A percentile compares a stretch with the other conserved stretches of the same genome.
Evolutionary conservation across 345 rosid species (phyloP).

Genomic region (Physaria fendleri): DNA sequence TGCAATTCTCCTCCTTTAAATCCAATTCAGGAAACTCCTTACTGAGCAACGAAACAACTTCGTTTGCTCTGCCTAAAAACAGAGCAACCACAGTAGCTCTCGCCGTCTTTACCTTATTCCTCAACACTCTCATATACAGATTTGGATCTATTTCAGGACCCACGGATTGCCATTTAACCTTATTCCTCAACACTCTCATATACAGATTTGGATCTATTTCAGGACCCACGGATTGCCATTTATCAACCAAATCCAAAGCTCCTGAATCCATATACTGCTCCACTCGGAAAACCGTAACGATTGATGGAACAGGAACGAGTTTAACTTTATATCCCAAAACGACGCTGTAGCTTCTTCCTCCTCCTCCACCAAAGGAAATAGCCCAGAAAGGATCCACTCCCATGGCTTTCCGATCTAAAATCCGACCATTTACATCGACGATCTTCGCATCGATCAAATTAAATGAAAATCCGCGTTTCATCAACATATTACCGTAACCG

Average conservation of each 20-base stretch:
- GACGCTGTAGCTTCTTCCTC: conserved; percentile 50
- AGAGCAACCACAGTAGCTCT: conserved; percentile 32
- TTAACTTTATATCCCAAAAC: conserved; percentile 39
- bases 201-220: conserved; percentile 36
- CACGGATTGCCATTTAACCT: too few species aligned
- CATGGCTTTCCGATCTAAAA: conserved; percentile 42
- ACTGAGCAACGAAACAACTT: conserved; percentile 29
- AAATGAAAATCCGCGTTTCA: conserved; percentile 43
- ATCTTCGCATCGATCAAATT: conserved; percentile 48
- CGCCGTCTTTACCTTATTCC: conserved; percentile 29
- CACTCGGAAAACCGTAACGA: conserved; percentile 43
- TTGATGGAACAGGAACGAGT: conserved; percentile 42
- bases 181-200: conserved; percentile 56
- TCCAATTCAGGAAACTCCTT: conserved; percentile 47
- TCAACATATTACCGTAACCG: conserved; percentile 49
- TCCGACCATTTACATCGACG: conserved; percentile 38
- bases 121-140: conserved; percentile 56
- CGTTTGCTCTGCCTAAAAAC: conserved; percentile 35
- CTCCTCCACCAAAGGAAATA: conserved; percentile 46
- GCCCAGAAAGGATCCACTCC: conserved; percentile 67
- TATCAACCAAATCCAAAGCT: conserved; percentile 31
- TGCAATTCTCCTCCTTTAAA: conserved; percentile 31
- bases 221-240: conserved; percentile 52
- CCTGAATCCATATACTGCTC: conserved; percentile 30
- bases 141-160: conserved; percentile 39